A percentile compares a stretch with the other conserved stretches of the same genome.
These are phyloP conservation scores for Botrytis fragariae DNA, from an alignment of 2,329 filamentous ascomycete species.

Conservation along the genomic window DNA sequence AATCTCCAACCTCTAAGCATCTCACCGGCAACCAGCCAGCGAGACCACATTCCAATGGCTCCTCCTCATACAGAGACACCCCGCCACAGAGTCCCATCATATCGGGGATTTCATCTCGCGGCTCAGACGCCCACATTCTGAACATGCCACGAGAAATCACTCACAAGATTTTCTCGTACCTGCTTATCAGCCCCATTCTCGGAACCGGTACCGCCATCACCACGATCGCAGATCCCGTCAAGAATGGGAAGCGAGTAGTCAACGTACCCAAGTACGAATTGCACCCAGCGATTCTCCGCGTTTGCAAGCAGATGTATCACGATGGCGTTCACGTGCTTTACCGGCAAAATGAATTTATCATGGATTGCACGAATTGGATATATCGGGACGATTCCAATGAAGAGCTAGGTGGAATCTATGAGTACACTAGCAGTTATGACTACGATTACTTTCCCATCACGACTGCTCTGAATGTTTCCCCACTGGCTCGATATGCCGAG, in stretches of 20 bases:
- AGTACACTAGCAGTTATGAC: not conserved
- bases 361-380: constrained; percentile 7
- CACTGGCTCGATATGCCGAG: not conserved
- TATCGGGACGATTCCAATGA: not conserved
- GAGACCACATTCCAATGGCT: fast-evolving
- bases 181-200: not conserved
- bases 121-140: not conserved
- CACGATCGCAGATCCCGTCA: not conserved
- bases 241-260: not conserved
- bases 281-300: not conserved
- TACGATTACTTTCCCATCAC: not conserved
- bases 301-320: not conserved
- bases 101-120: not conserved
- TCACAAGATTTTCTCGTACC: not conserved
- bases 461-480: not conserved
- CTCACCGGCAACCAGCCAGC: too few relatives aligned
- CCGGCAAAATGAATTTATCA: not conserved
- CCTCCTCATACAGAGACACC: not conserved
- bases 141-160: not conserved
- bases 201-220: not conserved
- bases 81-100: fast-evolving
- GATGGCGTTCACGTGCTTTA: not conserved
- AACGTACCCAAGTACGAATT: not conserved
- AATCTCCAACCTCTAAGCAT: not conserved
- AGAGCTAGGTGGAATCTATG: too few relatives aligned